A percentile compares a stretch with the other conserved stretches of the same genome.
These are phyloP conservation scores for Trypanosoma scelopori DNA, from an alignment of 208 protist species.

Conservation along the genomic window DNA sequence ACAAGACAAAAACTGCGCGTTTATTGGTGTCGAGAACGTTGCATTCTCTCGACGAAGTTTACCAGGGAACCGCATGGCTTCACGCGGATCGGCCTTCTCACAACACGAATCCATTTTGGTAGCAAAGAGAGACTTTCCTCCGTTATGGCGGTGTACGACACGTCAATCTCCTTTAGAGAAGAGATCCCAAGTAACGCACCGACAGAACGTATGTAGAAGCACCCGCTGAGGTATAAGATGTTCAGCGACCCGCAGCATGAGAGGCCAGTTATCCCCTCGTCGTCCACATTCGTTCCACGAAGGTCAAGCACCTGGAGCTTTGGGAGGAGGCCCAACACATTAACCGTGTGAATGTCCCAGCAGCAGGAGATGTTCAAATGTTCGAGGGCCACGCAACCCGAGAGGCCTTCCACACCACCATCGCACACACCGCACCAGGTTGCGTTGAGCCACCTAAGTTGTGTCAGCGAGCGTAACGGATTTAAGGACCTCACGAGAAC, in stretches of 20 bases:
- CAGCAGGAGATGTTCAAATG: conserved; percentile 34
- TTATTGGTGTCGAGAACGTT: neutral
- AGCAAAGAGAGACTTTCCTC: conserved; percentile 30
- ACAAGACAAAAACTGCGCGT: neutral
- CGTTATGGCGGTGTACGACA: conserved; percentile 35
- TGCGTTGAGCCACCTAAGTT: conserved; percentile 29
- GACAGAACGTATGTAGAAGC: conserved; percentile 39
- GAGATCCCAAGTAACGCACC: conserved; percentile 31
- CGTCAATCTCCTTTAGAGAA: conserved; percentile 37
- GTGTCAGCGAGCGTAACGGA: conserved; percentile 25
- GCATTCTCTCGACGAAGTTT: neutral
- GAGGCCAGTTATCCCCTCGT: conserved; percentile 43
- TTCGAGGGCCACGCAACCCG: conserved; percentile 28
- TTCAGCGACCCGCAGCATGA: conserved; percentile 39
- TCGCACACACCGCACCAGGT: conserved; percentile 19
- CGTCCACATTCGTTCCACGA: conserved; percentile 38
- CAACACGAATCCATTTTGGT: conserved; percentile 25
- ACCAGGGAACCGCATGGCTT: neutral
- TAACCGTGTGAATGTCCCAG: conserved; percentile 33
- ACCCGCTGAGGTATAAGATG: conserved; percentile 42
- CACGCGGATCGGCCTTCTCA: conserved; percentile 11
- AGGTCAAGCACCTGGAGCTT: conserved; percentile 45
- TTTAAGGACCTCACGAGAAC: conserved; percentile 33
- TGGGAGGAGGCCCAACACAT: conserved; percentile 33
- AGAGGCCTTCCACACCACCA: conserved; percentile 12